phyloP scores from a whole-genome alignment of 1,284 basidiomycete species.

The Apiotrichum brassicae region DNA sequence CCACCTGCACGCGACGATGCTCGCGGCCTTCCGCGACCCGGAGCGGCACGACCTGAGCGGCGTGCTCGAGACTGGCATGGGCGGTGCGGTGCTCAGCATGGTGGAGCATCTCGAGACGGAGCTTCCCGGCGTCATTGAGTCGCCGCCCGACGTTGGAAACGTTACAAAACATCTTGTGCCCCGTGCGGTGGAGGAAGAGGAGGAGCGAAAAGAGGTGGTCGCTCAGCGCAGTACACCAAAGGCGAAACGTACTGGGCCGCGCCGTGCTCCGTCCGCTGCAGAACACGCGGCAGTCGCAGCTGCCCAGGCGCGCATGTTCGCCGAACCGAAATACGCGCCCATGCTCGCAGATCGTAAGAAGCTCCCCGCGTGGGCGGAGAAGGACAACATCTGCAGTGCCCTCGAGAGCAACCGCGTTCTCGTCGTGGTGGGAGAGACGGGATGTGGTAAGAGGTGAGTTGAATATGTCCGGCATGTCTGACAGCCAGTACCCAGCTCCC shows the following conservation, averaged over 20 bases:
- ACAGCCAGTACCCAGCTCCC: slow-evolving; percentile 56
- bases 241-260: slow-evolving; percentile 4
- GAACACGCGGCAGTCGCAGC: slow-evolving; percentile 56
- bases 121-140: slow-evolving; percentile 60
- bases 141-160: slow-evolving; percentile 62
- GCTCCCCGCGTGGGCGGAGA: slow-evolving; percentile 70
- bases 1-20: slow-evolving; percentile 64
- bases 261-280: slow-evolving; percentile 52
- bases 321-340: slow-evolving; percentile 53
- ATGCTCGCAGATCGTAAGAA: slow-evolving; percentile 57
- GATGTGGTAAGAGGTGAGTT: slow-evolving; percentile 77
- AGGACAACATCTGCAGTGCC: slow-evolving; percentile 58
- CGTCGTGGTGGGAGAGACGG: slow-evolving; percentile 75
- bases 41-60: slow-evolving; percentile 50
- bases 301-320: slow-evolving; percentile 49
- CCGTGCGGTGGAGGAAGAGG: slow-evolving; percentile 28
- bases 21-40: slow-evolving; percentile 53
- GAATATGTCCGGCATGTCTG: background rate
- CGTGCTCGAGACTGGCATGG: slow-evolving; percentile 60
- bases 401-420: slow-evolving; percentile 63
- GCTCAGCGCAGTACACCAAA: background rate
- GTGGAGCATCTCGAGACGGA: slow-evolving; percentile 67
- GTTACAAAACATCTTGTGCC: slow-evolving; percentile 63
- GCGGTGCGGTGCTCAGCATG: slow-evolving; percentile 66
- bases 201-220: slow-evolving; percentile 6